phyloP scores from a whole-genome alignment of 2,329 filamentous ascomycete species.

The Lachnellula cervina region DNA sequence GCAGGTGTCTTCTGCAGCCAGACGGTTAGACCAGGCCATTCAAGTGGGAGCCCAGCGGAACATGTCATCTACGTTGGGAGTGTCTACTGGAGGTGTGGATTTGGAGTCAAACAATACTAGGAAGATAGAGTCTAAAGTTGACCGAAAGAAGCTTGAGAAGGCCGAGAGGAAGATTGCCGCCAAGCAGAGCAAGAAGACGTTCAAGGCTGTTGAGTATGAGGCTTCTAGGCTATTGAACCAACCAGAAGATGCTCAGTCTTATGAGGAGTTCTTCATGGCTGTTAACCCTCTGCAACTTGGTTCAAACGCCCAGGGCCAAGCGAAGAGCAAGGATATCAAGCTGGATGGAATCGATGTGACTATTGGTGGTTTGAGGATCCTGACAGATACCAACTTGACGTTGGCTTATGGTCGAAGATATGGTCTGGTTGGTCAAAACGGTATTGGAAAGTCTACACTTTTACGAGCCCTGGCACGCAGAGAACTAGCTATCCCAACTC shows the following conservation, averaged over 20 bases:
- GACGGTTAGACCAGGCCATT: conserved; percentile 86
- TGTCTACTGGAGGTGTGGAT: conserved; percentile 80
- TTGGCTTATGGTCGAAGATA: conserved; percentile 91
- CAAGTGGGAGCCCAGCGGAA: conserved; percentile 91
- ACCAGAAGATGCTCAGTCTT: conserved; percentile 78
- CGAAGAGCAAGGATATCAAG: conserved; percentile 99
- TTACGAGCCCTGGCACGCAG: conserved; percentile 84
- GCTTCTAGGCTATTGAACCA: conserved; percentile 83
- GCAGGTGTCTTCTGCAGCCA: conserved; percentile 71
- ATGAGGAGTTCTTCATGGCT: conserved; percentile 99
- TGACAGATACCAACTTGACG: conserved; percentile 85
- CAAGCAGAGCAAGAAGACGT: conserved; percentile 97
- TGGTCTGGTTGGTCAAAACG: conserved; percentile 97
- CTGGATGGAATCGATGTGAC: conserved; percentile 93
- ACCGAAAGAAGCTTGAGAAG: conserved; percentile 98
- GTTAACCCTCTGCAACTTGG: conserved; percentile 95
- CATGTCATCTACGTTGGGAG: conserved; percentile 90
- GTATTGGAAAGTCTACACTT: conserved; percentile 96
- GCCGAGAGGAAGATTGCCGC: conserved; percentile 95
- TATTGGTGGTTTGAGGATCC: conserved; percentile 81
- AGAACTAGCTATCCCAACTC: conserved; percentile 91
- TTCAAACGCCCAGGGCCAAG: conserved; percentile 55
- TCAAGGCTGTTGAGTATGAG: conserved; percentile 98
- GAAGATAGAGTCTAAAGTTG: conserved; percentile 96
- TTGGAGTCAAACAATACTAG: conserved; percentile 87